A percentile compares a stretch with the other conserved stretches of the same genome.
Evolutionary conservation across 352 stramenopile species (phyloP).

Genomic region (Blastocystis sp.): DNA sequence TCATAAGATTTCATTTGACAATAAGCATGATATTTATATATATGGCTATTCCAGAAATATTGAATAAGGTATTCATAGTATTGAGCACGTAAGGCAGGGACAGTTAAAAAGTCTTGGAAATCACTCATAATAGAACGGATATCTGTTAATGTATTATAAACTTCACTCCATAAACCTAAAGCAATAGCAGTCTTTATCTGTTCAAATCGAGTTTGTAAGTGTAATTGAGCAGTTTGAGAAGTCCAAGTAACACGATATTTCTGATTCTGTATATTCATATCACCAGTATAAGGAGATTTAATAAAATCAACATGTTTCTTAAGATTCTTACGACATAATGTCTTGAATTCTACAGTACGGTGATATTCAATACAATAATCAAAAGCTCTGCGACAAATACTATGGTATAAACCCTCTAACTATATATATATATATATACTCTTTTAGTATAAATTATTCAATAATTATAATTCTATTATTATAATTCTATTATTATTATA

Average conservation of each 20-base stretch:
- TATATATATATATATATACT: too few species aligned
- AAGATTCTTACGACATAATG: not conserved
- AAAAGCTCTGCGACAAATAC: slow-evolving; percentile 7
- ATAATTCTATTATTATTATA: too few species aligned
- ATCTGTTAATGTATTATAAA: slow-evolving; percentile 15
- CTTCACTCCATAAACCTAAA: slow-evolving; percentile 7
- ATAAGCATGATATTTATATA: slow-evolving; percentile 18
- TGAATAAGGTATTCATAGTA: slow-evolving; percentile 2
- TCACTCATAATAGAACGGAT: slow-evolving; percentile 4
- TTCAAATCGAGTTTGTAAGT: slow-evolving; percentile 3
- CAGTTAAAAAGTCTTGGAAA: too few species aligned
- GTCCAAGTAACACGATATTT: slow-evolving; percentile 10
- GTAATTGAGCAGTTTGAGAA: not conserved
- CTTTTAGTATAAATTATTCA: too few species aligned
- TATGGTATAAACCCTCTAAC: slow-evolving; percentile 19
- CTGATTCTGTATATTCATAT: not conserved
- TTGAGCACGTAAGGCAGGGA: not conserved
- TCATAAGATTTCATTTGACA: not conserved
- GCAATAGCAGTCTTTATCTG: slow-evolving; percentile 8
- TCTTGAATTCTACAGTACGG: slow-evolving; percentile 10
- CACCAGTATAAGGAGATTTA: slow-evolving; percentile 5
- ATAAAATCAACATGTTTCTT: slow-evolving; percentile 5
- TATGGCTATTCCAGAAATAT: slow-evolving; percentile 11
- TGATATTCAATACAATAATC: slow-evolving; percentile 17
- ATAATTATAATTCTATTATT: too few species aligned